These are phyloP conservation scores for Globisporangium iwayamae DNA, from an alignment of 352 stramenopile genomes.

Conservation along the genomic window DNA sequence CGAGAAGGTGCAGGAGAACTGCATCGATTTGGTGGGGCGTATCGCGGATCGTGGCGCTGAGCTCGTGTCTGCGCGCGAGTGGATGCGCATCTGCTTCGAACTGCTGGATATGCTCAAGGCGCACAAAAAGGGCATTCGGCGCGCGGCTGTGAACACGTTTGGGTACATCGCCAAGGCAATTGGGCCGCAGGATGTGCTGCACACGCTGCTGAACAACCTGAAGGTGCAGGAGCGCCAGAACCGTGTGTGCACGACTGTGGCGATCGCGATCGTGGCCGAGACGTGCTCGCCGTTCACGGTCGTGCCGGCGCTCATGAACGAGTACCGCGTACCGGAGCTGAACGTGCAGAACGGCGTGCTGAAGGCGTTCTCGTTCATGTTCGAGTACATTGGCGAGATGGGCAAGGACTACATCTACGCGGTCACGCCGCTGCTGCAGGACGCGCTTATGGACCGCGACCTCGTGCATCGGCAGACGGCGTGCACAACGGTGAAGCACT, in stretches of 20 bases:
- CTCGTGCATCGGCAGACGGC: slow-evolving; percentile 98
- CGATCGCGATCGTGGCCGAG: slow-evolving; percentile 99
- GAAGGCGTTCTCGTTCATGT: slow-evolving; percentile 99
- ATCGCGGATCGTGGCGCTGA: slow-evolving; percentile 98
- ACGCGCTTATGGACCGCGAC: slow-evolving; percentile 99
- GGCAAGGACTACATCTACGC: slow-evolving; percentile 99
- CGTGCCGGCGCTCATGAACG: slow-evolving; percentile 98
- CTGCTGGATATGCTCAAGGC: slow-evolving; percentile 99
- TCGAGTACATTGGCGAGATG: slow-evolving; percentile 99
- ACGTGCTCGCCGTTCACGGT: slow-evolving; percentile 99
- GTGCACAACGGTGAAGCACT: slow-evolving; percentile 97
- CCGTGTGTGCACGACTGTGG: slow-evolving; percentile 99
- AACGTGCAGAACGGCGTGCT: slow-evolving; percentile 99
- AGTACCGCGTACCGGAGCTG: slow-evolving; percentile 98
- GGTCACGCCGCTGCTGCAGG: slow-evolving; percentile 96
- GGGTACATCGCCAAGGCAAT: slow-evolving; percentile 99
- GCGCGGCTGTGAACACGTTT: slow-evolving; percentile 98
- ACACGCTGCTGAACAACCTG: slow-evolving; percentile 99
- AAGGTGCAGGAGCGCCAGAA: slow-evolving; percentile 99
- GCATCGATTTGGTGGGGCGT: slow-evolving; percentile 97
- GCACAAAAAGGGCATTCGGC: slow-evolving; percentile 98
- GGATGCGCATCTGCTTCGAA: slow-evolving; percentile 99
- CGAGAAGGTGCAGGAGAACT: slow-evolving; percentile 99
- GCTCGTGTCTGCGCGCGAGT: slow-evolving; percentile 98
- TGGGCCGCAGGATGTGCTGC: slow-evolving; percentile 98